A percentile compares a stretch with the other conserved stretches of the same genome.
Evolutionary conservation across 768 basidiomycete genomes (phyloP).

Genomic region (Flagelloscypha sp.): DNA sequence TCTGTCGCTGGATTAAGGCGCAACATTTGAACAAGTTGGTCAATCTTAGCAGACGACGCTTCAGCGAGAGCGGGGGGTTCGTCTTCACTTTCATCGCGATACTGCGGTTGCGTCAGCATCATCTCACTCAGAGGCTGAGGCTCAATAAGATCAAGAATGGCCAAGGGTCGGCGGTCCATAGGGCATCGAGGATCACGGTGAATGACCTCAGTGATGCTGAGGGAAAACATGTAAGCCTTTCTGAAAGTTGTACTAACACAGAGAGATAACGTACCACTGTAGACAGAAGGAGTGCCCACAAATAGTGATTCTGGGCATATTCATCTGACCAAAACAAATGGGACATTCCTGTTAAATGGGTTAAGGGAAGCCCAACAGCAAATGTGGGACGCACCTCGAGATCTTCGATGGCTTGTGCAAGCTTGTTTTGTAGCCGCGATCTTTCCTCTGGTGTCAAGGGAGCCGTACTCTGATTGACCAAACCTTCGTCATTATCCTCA

Average conservation of each 20-base stretch:
- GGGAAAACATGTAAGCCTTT: constrained; percentile 4
- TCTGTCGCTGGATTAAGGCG: constrained; percentile 57
- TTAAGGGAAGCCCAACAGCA: too few relatives aligned
- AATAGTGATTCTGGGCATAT: constrained; percentile 62
- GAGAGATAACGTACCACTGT: constrained; percentile 41
- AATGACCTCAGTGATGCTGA: constrained; percentile 63
- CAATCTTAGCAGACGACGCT: constrained; percentile 78
- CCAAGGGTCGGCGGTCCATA: constrained; percentile 69
- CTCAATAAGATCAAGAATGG: constrained; percentile 48
- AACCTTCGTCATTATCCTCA: constrained; percentile 22
- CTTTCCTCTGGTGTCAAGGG: constrained; percentile 47
- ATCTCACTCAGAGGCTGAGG: constrained; percentile 59
- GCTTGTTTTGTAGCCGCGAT: constrained; percentile 43
- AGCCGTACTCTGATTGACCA: constrained; percentile 16
- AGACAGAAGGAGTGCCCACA: constrained; percentile 71
- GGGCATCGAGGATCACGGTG: constrained; percentile 71
- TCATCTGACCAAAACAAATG: constrained; percentile 54
- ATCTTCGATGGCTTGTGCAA: constrained; percentile 68
- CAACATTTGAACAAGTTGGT: constrained; percentile 69
- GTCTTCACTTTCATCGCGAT: constrained; percentile 31
- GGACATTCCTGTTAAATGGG: too few relatives aligned
- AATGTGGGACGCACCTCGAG: too few relatives aligned
- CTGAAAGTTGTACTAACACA: background rate
- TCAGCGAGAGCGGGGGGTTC: constrained; percentile 30
- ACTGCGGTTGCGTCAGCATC: constrained; percentile 54